These are phyloP conservation scores for Madurella mycetomatis DNA, from an alignment of 2,329 filamentous ascomycete genomes.

Conservation along the genomic window DNA sequence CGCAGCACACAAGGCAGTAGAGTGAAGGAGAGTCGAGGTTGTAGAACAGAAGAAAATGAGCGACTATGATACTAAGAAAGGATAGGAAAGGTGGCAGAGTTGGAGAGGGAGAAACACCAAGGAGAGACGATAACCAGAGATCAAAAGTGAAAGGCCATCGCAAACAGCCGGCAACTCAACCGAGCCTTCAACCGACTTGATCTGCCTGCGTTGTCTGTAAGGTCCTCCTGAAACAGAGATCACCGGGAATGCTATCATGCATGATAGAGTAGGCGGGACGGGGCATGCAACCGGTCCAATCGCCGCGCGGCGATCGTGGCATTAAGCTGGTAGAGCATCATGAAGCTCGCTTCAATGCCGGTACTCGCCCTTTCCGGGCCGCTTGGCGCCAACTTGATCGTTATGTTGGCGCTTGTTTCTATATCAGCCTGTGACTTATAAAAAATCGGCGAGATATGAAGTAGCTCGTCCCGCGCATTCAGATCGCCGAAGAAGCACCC, in stretches of 20 bases:
- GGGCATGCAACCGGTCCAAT: conserved; percentile 11
- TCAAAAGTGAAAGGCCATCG: not conserved
- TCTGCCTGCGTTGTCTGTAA: not conserved
- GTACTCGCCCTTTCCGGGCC: conserved; percentile 7
- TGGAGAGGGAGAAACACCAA: conserved; percentile 4
- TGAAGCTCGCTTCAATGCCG: conserved; percentile 17
- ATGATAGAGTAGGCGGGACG: conserved; percentile 3
- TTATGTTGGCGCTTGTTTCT: conserved; percentile 1
- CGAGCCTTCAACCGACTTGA: not conserved
- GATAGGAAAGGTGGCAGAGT: conserved; percentile 3
- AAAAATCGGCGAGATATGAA: no score
- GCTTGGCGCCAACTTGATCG: conserved; percentile 17
- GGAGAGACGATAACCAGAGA: conserved; percentile 1
- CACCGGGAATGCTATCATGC: conserved; percentile 8
- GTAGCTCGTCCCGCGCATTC: no score
- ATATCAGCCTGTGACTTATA: no score
- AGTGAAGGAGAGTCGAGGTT: not conserved
- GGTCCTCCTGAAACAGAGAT: conserved; percentile 16
- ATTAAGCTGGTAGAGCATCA: conserved; percentile 3
- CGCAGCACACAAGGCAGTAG: conserved; percentile 1
- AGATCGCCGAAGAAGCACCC: no score
- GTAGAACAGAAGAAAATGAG: not conserved
- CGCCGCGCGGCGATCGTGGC: not conserved
- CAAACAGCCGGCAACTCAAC: conserved; percentile 6
- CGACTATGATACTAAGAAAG: not conserved